Conservation (phyloP, 768 basidiomycete genomes). For the Hygrophorus russula region DNA sequence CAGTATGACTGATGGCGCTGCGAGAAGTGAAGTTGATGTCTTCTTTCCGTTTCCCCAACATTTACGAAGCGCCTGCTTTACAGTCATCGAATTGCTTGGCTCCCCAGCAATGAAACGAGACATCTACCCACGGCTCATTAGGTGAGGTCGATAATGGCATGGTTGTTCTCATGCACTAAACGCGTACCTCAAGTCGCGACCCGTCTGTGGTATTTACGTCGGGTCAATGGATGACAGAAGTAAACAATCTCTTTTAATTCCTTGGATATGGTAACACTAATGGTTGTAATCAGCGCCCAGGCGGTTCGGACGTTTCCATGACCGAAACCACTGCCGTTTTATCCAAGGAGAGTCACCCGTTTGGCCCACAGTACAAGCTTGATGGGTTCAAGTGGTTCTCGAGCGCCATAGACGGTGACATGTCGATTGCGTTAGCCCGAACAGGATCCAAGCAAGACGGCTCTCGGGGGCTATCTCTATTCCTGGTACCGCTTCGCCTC, state of each 20-base stretch:
- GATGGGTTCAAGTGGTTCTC: conserved; percentile 82
- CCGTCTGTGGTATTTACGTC: conserved; percentile 52
- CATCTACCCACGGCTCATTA: conserved; percentile 47
- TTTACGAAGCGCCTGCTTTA: neutral
- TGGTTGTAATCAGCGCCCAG: conserved; percentile 38
- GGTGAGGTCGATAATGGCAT: conserved; percentile 25
- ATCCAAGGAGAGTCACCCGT: conserved; percentile 18
- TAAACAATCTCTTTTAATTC: conserved; percentile 18
- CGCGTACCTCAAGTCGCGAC: conserved; percentile 39
- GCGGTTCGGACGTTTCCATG: conserved; percentile 66
- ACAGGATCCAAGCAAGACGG: conserved; percentile 47
- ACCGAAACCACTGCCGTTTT: conserved; percentile 54
- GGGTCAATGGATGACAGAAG: conserved; percentile 84
- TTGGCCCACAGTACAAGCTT: conserved; percentile 44
- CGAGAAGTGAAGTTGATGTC: conserved; percentile 35
- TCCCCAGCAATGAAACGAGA: conserved; percentile 47
- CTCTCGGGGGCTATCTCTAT: conserved; percentile 60
- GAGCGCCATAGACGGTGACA: conserved; percentile 67
- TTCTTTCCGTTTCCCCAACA: neutral
- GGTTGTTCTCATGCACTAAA: neutral
- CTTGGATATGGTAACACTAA: conserved; percentile 21
- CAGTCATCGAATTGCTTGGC: conserved; percentile 58
- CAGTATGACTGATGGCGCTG: conserved; percentile 72
- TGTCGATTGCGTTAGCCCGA: conserved; percentile 63
- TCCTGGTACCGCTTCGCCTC: conserved; percentile 55